These are phyloP conservation scores for Entoloma clypeatum DNA, from an alignment of 1,284 basidiomycete species.

Conservation along the genomic window DNA sequence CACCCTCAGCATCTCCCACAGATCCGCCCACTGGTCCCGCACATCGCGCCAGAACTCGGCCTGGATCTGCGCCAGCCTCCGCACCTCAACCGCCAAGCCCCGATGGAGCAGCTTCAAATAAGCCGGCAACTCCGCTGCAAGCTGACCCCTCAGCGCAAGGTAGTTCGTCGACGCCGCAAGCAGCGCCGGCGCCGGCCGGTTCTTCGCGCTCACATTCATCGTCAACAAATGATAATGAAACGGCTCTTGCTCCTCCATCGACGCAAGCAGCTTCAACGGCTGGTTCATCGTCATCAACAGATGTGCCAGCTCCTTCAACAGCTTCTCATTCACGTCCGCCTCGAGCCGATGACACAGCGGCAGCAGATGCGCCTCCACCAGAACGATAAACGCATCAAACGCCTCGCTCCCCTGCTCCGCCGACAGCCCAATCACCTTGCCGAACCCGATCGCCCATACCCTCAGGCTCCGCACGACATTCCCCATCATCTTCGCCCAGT, in stretches of 20 bases:
- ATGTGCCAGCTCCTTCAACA: conserved; percentile 53
- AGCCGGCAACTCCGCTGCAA: conserved; percentile 62
- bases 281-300: conserved; percentile 54
- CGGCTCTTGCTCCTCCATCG: conserved; percentile 67
- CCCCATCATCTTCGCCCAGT: conserved; percentile 54
- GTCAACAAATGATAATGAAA: conserved; percentile 64
- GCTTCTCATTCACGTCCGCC: conserved; percentile 43
- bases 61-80: conserved; percentile 53
- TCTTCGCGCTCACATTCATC: conserved; percentile 52
- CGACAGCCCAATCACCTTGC: conserved; percentile 61
- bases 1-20: conserved; percentile 75
- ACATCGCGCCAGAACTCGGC: conserved; percentile 54
- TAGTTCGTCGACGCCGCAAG: conserved; percentile 71
- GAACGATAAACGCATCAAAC: conserved; percentile 64
- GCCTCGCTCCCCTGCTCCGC: conserved; percentile 53
- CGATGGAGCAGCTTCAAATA: conserved; percentile 56
- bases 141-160: conserved; percentile 65
- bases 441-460: conserved; percentile 63
- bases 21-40: conserved; percentile 60
- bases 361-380: conserved; percentile 53
- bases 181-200: conserved; percentile 58
- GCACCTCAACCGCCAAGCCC: conserved; percentile 50
- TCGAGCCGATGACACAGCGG: conserved; percentile 52
- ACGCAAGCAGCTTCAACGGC: conserved; percentile 61
- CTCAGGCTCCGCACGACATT: conserved; percentile 44